Conservation (phyloP, 805 yeast genomes). For the Schizosaccharomyces pombe region ASM294v3 CU329670.1:5441001-5441500, state of each 20-base stretch:
- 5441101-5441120: slow-evolving; percentile 57
- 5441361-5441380: slow-evolving; percentile 79
- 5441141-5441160: slow-evolving; percentile 70
- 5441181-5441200: slow-evolving; percentile 76
- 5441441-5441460: background rate
- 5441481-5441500: background rate
- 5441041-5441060: slow-evolving; percentile 26
- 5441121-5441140: slow-evolving; percentile 64
- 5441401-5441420: slow-evolving; percentile 68
- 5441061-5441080: slow-evolving; percentile 18
- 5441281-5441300: slow-evolving; percentile 44
- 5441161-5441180: slow-evolving; percentile 71
- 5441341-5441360: slow-evolving; percentile 55
- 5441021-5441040: slow-evolving; percentile 55
- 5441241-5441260: slow-evolving; percentile 59
- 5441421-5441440: slow-evolving; percentile 13
- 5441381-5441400: slow-evolving; percentile 70
- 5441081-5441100: slow-evolving; percentile 18
- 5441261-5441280: slow-evolving; percentile 36
- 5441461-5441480: background rate
- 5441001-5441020: slow-evolving; percentile 58
- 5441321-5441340: slow-evolving; percentile 83
- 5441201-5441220: slow-evolving; percentile 67
- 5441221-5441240: slow-evolving; percentile 64
- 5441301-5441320: slow-evolving; percentile 72